These are phyloP conservation scores for Senecio squalidus DNA, from an alignment of 140 eudicot species.

Conservation along the genomic window DNA sequence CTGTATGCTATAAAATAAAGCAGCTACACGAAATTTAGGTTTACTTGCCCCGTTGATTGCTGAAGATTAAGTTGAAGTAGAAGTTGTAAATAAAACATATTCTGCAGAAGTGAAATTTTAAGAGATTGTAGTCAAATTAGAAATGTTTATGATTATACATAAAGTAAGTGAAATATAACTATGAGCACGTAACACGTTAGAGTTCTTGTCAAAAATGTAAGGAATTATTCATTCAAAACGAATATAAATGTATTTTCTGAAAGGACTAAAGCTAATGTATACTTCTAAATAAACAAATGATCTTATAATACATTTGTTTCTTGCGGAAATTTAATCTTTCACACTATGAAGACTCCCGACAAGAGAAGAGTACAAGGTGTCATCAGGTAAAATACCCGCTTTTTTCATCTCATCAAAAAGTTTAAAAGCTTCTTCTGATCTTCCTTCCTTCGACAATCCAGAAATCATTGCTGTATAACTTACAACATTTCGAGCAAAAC, in stretches of 20 bases:
- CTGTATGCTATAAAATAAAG: too few species aligned
- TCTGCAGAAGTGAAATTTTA: too few species aligned
- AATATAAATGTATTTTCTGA: not conserved
- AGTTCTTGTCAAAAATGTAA: not conserved
- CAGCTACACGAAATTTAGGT: too few species aligned
- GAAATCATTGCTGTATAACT: constrained; percentile 67
- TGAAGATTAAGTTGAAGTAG: too few species aligned
- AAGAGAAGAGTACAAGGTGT: constrained; percentile 53
- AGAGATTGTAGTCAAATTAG: too few species aligned
- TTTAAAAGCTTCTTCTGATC: constrained; percentile 75
- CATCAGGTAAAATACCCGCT: constrained; percentile 67
- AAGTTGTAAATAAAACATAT: too few species aligned
- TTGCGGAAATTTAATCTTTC: not conserved
- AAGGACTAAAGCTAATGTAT: not conserved
- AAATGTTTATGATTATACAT: too few species aligned
- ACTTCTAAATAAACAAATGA: not conserved
- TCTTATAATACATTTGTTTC: not conserved
- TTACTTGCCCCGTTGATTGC: too few species aligned
- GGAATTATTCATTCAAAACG: not conserved
- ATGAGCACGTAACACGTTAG: too few species aligned
- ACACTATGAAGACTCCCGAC: constrained; percentile 78
- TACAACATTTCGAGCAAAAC: constrained; percentile 39
- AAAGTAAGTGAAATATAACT: too few species aligned
- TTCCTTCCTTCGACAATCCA: constrained; percentile 73
- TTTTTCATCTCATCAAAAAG: constrained; percentile 77